Evolutionary conservation across 345 rosid species (phyloP).

Genomic region (Bretschneidera sinensis): DNA sequence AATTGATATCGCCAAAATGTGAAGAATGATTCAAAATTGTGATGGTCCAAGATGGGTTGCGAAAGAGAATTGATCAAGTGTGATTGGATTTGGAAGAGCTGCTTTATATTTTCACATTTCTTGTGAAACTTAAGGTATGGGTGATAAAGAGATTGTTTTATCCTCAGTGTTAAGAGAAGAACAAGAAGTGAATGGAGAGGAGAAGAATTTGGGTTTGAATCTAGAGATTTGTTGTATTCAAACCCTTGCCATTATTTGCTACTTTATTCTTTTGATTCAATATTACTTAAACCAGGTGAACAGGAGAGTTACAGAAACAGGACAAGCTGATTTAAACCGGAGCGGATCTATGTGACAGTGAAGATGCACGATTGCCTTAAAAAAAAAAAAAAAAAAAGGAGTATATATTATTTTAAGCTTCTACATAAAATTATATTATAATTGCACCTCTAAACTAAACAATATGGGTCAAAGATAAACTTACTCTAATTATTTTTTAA

Average conservation of each 20-base stretch:
- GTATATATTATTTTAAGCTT: no score
- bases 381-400: no score
- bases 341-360: no score
- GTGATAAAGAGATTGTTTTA: slow-evolving; percentile 14
- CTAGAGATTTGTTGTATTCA: slow-evolving; percentile 40
- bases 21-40: slow-evolving; percentile 42
- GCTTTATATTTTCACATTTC: slow-evolving; percentile 22
- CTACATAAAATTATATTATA: no score
- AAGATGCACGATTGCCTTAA: no score
- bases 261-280: slow-evolving; percentile 19
- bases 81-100: slow-evolving; percentile 56
- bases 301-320: slow-evolving; percentile 13
- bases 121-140: slow-evolving; percentile 31
- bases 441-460: no score
- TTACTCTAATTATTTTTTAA: no score
- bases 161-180: slow-evolving; percentile 8
- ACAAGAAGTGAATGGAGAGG: slow-evolving; percentile 10
- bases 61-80: slow-evolving; percentile 43
- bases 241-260: slow-evolving; percentile 66
- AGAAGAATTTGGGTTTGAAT: slow-evolving; percentile 21
- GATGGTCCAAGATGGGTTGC: slow-evolving; percentile 38
- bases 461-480: no score
- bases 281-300: no score
- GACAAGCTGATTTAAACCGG: no score
- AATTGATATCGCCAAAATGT: slow-evolving; percentile 37